Conservation (phyloP, 257 asterid genomes). For the Solanum arcanum region DNA sequence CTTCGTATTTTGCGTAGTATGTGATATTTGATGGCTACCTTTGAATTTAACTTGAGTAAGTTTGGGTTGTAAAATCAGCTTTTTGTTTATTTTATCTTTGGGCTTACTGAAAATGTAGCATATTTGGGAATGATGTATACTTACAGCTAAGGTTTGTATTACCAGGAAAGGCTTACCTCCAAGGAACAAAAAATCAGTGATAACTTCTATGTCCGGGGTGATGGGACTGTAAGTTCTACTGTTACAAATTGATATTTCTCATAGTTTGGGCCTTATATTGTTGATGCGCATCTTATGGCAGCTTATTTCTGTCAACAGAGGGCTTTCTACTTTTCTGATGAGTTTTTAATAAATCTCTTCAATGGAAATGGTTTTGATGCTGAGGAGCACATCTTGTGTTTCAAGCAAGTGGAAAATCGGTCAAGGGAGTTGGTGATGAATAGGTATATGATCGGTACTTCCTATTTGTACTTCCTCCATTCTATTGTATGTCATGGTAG, state of each 20-base stretch:
- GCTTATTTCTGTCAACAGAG: constrained; percentile 40
- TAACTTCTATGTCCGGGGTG: constrained; percentile 94
- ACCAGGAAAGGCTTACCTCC: constrained; percentile 74
- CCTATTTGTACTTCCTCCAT: neutral
- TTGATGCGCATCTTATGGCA: constrained; percentile 8
- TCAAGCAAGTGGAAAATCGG: constrained; percentile 93
- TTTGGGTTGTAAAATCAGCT: neutral
- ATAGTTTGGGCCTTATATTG: neutral
- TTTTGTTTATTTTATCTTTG: neutral
- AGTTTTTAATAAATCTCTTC: constrained; percentile 58
- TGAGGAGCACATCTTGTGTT: constrained; percentile 73
- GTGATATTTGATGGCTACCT: neutral
- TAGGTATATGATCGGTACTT: constrained; percentile 29
- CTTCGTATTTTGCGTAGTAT: neutral
- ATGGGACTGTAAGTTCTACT: constrained; percentile 80
- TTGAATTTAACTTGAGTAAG: neutral
- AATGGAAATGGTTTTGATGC: constrained; percentile 55
- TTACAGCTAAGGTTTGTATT: neutral
- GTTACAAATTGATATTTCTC: constrained; percentile 1
- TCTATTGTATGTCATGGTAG: neutral
- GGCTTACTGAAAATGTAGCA: neutral
- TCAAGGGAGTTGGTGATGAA: constrained; percentile 84
- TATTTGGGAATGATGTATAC: neutral
- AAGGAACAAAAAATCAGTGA: constrained; percentile 93
- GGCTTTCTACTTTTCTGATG: constrained; percentile 91